phyloP scores from a whole-genome alignment of 75 land plant species.

The Pseudotsuga menziesii region DNA sequence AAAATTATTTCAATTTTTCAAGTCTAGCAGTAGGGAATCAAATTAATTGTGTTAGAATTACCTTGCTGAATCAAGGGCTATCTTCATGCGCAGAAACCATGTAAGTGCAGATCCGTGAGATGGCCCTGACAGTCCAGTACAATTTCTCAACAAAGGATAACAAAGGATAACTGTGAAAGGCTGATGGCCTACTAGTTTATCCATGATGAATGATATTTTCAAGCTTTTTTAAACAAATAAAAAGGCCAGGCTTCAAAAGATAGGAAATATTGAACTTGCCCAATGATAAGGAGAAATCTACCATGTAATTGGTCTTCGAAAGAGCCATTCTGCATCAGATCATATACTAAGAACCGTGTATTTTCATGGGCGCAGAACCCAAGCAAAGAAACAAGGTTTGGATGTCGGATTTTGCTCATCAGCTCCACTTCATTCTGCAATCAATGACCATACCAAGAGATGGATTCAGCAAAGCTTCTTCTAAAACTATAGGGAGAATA shows the following conservation, averaged over 20 bases:
- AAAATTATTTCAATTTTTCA: not conserved
- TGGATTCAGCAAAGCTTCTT: slow-evolving; percentile 1
- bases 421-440: slow-evolving; percentile 77
- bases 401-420: slow-evolving; percentile 70
- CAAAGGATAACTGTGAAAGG: too few species aligned
- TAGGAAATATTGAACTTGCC: not conserved
- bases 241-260: too few species aligned
- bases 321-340: slow-evolving; percentile 86
- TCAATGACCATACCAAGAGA: not conserved
- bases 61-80: slow-evolving; percentile 88
- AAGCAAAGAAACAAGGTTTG: slow-evolving; percentile 65
- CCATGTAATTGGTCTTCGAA: slow-evolving; percentile 26
- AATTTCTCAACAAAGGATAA: not conserved
- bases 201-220: not conserved
- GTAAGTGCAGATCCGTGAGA: slow-evolving; percentile 57
- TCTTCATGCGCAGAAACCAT: slow-evolving; percentile 75
- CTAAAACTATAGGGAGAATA: not conserved
- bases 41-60: slow-evolving; percentile 5
- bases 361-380: slow-evolving; percentile 60
- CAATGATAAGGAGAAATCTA: not conserved
- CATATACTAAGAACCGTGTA: slow-evolving; percentile 60
- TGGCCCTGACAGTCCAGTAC: slow-evolving; percentile 39
- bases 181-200: not conserved
- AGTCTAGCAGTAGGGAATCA: too few species aligned
- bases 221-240: too few species aligned